Evolutionary conservation across 352 stramenopile species (phyloP).

Genomic region (Pythium biforme): DNA sequence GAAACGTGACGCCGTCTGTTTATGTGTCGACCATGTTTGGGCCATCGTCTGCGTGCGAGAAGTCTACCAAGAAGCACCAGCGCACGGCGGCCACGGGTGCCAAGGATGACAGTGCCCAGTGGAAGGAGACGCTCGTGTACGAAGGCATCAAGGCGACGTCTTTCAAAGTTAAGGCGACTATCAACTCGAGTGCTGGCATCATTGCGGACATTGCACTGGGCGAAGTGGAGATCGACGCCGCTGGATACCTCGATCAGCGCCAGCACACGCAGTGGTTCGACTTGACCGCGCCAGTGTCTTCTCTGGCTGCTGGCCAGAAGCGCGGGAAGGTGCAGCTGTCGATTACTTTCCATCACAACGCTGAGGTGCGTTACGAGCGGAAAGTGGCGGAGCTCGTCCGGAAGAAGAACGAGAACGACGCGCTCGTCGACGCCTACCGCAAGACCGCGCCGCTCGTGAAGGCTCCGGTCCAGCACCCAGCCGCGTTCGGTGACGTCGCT

Average conservation of each 20-base stretch:
- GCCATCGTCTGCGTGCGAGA: conserved; percentile 62
- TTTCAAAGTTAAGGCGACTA: conserved; percentile 62
- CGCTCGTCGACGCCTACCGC: conserved; percentile 59
- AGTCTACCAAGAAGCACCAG: conserved; percentile 66
- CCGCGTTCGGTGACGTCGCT: conserved; percentile 57
- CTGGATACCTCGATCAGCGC: conserved; percentile 55
- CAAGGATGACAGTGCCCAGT: conserved; percentile 33
- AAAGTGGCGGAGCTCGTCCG: conserved; percentile 37
- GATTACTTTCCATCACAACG: conserved; percentile 63
- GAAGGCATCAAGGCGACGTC: conserved; percentile 65
- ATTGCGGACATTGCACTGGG: conserved; percentile 71
- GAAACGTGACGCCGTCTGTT: conserved; percentile 27
- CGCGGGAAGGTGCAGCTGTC: conserved; percentile 52
- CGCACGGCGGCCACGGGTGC: conserved; percentile 33
- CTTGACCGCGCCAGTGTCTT: conserved; percentile 40
- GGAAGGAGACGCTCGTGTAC: conserved; percentile 55
- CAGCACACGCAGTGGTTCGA: conserved; percentile 55
- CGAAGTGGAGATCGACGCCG: conserved; percentile 56
- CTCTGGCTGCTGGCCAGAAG: conserved; percentile 17
- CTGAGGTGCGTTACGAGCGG: conserved; percentile 38
- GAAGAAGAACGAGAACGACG: conserved; percentile 68
- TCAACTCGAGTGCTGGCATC: conserved; percentile 54
- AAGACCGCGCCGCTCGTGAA: conserved; percentile 58
- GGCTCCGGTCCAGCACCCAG: conserved; percentile 49
- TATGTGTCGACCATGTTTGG: conserved; percentile 65